A percentile compares a stretch with the other conserved stretches of the same genome.
Evolutionary conservation across 179 eudicot species (phyloP).

Genomic region (Gypsophila paniculata): DNA sequence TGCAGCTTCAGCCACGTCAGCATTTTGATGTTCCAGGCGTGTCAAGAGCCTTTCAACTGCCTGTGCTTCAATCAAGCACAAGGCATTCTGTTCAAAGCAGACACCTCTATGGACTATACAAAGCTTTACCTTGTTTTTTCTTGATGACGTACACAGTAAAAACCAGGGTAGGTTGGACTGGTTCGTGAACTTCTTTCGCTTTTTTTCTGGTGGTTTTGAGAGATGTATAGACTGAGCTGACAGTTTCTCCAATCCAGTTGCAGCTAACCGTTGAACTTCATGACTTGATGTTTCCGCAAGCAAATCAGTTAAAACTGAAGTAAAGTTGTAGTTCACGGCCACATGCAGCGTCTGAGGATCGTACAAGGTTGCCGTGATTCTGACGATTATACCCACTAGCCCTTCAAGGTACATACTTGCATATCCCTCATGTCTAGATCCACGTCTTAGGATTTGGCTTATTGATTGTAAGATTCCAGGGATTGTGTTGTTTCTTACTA

Average conservation of each 20-base stretch:
- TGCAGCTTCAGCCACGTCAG: slow-evolving; percentile 65
- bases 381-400: slow-evolving; percentile 69
- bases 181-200: slow-evolving; percentile 38
- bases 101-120: slow-evolving; percentile 73
- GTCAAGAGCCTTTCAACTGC: slow-evolving; percentile 57
- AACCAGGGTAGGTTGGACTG: slow-evolving; percentile 27
- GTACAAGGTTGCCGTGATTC: slow-evolving; percentile 67
- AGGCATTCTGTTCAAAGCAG: slow-evolving; percentile 60
- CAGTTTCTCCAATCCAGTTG: slow-evolving; percentile 69
- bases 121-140: slow-evolving; percentile 25
- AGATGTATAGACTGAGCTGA: slow-evolving; percentile 53
- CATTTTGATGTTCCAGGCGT: slow-evolving; percentile 58
- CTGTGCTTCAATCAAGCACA: slow-evolving; percentile 67
- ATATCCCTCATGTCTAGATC: slow-evolving; percentile 50
- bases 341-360: slow-evolving; percentile 49
- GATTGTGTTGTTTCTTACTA: slow-evolving; percentile 45
- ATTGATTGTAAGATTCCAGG: slow-evolving; percentile 46
- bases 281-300: slow-evolving; percentile 50
- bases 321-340: slow-evolving; percentile 47
- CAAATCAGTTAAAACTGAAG: slow-evolving; percentile 50
- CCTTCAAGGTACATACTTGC: slow-evolving; percentile 61
- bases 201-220: slow-evolving; percentile 47
- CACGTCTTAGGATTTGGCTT: slow-evolving; percentile 40
- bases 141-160: slow-evolving; percentile 30
- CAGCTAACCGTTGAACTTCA: slow-evolving; percentile 64